Evolutionary conservation across 352 stramenopile genomes (phyloP).

Genomic region (Phytopythium cucurbitacearum): DNA sequence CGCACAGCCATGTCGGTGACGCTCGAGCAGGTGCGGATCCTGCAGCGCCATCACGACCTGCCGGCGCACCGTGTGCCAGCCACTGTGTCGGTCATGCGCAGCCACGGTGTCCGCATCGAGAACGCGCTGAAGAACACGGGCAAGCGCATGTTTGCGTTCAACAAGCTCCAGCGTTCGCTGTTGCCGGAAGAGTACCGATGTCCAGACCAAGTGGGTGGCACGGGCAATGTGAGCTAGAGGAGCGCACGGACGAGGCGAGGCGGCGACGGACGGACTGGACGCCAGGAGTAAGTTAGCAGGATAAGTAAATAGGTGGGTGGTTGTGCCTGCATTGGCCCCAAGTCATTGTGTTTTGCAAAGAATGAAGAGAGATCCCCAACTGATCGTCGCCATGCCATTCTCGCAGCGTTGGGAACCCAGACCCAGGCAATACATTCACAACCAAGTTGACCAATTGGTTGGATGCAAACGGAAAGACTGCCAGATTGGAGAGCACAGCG

Average conservation of each 20-base stretch:
- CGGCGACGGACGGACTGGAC: not conserved
- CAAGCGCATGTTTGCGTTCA: constrained; percentile 87
- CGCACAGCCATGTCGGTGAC: constrained; percentile 97
- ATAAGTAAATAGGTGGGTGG: constrained; percentile 1
- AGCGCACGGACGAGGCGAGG: not conserved
- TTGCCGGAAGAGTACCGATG: constrained; percentile 85
- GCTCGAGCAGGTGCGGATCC: constrained; percentile 90
- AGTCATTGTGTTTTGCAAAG: not conserved
- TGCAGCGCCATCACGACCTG: constrained; percentile 82
- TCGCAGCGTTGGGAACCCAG: no score
- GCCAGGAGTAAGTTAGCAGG: constrained; percentile 7
- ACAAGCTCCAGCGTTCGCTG: constrained; percentile 84
- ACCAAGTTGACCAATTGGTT: no score
- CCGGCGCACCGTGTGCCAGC: constrained; percentile 64
- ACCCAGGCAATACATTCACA: no score
- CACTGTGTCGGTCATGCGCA: constrained; percentile 86
- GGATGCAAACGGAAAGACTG: not conserved
- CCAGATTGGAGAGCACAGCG: not conserved
- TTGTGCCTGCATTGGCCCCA: not conserved
- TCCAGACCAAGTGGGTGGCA: constrained; percentile 78
- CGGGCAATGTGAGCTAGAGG: constrained; percentile 77
- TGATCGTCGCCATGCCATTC: no score
- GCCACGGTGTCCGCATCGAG: constrained; percentile 83
- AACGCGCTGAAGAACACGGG: constrained; percentile 89
- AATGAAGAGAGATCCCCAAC: no score